A percentile compares a stretch with the other conserved stretches of the same genome.
Conservation (phyloP, 352 stramenopile species). For the Globisporangium irregulare region DNA sequence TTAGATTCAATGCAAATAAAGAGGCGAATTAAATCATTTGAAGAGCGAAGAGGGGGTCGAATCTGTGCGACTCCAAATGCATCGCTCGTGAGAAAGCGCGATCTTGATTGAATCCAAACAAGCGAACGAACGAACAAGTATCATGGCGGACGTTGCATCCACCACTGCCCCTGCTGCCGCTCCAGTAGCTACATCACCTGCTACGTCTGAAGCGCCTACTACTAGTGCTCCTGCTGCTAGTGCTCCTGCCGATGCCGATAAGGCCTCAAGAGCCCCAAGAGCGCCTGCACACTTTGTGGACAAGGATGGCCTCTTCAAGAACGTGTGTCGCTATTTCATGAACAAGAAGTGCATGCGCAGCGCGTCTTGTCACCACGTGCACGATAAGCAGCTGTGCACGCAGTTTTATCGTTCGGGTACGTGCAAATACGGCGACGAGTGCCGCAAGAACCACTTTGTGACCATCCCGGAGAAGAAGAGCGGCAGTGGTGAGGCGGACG, state of each 20-base stretch:
- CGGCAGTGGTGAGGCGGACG: neutral
- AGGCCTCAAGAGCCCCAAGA: conserved; percentile 7
- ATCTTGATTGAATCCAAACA: neutral
- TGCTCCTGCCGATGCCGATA: no score
- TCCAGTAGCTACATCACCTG: neutral
- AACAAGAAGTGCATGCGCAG: conserved; percentile 29
- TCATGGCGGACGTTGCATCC: conserved; percentile 4
- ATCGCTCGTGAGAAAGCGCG: neutral
- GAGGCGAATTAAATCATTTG: neutral
- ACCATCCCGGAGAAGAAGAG: conserved; percentile 16
- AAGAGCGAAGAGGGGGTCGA: neutral
- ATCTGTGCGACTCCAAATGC: neutral
- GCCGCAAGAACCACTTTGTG: conserved; percentile 56
- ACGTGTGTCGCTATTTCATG: conserved; percentile 60
- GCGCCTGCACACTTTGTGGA: conserved; percentile 42
- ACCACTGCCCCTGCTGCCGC: neutral
- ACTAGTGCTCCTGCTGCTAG: neutral
- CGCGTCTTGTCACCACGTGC: conserved; percentile 39
- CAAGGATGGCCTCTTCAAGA: conserved; percentile 53
- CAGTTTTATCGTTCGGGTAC: conserved; percentile 44
- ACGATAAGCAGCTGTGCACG: conserved; percentile 50
- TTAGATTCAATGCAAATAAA: neutral
- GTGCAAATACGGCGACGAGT: conserved; percentile 58
- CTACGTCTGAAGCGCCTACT: neutral
- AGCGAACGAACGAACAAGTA: neutral